Conservation (phyloP, 2,329 filamentous ascomycete species). For the Neoscytalidium dimidiatum region DNA sequence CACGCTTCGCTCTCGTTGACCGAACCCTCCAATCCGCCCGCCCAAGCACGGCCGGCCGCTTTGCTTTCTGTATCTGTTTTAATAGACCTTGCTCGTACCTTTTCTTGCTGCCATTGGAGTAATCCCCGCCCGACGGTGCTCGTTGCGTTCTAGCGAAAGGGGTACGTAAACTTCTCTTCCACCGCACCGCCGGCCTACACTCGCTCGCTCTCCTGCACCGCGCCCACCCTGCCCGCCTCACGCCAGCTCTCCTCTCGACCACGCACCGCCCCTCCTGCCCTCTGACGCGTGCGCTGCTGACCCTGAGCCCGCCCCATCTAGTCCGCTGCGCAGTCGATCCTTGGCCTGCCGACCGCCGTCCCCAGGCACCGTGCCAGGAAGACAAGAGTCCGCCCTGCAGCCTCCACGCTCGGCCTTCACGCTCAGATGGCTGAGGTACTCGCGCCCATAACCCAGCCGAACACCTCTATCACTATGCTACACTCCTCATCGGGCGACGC, state of each 20-base stretch:
- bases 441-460: conserved; percentile 48
- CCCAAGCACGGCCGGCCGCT: conserved; percentile 26
- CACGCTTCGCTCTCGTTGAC: conserved; percentile 18
- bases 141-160: conserved; percentile 25
- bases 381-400: conserved; percentile 21
- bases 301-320: not conserved
- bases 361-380: conserved; percentile 23
- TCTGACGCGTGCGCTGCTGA: conserved; percentile 17
- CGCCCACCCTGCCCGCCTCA: conserved; percentile 18
- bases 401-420: conserved; percentile 10
- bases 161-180: conserved; percentile 29
- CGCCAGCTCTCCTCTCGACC: conserved; percentile 21
- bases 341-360: conserved; percentile 26
- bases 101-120: conserved; percentile 29
- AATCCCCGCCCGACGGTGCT: conserved; percentile 27
- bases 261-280: conserved; percentile 18
- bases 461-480: conserved; percentile 53
- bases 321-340: conserved; percentile 16
- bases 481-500: conserved; percentile 52
- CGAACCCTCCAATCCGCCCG: conserved; percentile 3
- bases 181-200: conserved; percentile 23
- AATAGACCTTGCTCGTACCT: conserved; percentile 33
- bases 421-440: conserved; percentile 49
- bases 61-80: conserved; percentile 41
- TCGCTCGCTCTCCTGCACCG: conserved; percentile 27